These are phyloP conservation scores for Betula pendula DNA, from an alignment of 306 rosid genomes.

Conservation along the genomic window DNA sequence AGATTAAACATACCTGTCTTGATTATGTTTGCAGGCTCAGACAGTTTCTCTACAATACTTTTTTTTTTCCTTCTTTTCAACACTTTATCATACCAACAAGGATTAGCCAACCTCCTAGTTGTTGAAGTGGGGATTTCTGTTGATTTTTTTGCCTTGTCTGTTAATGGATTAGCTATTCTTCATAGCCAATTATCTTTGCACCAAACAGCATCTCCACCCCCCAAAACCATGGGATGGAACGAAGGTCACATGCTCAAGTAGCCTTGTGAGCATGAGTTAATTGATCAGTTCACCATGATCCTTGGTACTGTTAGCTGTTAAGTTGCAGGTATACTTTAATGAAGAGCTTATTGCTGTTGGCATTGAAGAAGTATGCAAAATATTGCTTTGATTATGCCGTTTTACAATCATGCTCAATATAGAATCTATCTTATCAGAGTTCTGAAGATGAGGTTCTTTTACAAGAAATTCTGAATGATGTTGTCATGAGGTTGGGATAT, in stretches of 20 bases:
- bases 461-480: slow-evolving; percentile 53
- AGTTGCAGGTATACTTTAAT: not conserved
- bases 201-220: not conserved
- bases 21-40: slow-evolving; percentile 20
- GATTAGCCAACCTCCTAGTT: not conserved
- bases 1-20: slow-evolving; percentile 13
- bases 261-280: not conserved
- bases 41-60: slow-evolving; percentile 15
- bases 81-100: not conserved
- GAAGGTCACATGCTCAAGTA: not conserved
- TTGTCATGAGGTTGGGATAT: slow-evolving; percentile 50
- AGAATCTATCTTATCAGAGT: slow-evolving; percentile 45
- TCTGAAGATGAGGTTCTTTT: slow-evolving; percentile 51
- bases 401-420: slow-evolving; percentile 17
- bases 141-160: too few relatives aligned
- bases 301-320: slow-evolving; percentile 28
- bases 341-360: slow-evolving; percentile 13
- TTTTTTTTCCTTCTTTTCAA: not conserved
- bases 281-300: slow-evolving; percentile 7
- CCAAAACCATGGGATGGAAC: not conserved
- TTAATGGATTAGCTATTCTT: slow-evolving; percentile 30
- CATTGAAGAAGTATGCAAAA: slow-evolving; percentile 14
- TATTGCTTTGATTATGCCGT: not conserved
- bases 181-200: not conserved
- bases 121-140: not conserved